Conservation (phyloP, 352 stramenopile genomes). For the Pythium insidiosum region DNA sequence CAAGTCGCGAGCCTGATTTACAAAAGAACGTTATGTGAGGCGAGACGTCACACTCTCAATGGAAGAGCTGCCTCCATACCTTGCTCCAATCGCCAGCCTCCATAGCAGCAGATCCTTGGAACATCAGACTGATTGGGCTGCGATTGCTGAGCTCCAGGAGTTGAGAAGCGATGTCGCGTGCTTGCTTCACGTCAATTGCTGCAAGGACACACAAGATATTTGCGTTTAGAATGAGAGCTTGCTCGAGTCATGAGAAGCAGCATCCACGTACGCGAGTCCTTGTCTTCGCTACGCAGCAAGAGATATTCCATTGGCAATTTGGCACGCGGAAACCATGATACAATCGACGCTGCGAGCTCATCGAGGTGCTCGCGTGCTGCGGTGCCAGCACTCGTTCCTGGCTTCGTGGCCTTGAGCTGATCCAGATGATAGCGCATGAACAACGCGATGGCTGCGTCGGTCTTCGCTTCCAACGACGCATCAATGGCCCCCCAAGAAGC, state of each 20-base stretch:
- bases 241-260: not conserved
- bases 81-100: not conserved
- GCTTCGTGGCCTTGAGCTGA: constrained; percentile 27
- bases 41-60: too few relatives aligned
- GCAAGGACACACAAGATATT: not conserved
- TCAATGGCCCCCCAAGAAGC: constrained; percentile 14
- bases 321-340: constrained; percentile 46
- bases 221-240: too few relatives aligned
- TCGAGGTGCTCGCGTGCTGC: constrained; percentile 44
- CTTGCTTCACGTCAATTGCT: constrained; percentile 6
- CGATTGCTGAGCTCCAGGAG: constrained; percentile 3
- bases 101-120: constrained; percentile 5
- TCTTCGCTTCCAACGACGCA: constrained; percentile 7
- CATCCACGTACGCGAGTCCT: constrained; percentile 49
- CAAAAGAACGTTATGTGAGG: not conserved
- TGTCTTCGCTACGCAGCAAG: constrained; percentile 65
- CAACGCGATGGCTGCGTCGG: constrained; percentile 49
- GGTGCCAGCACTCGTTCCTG: constrained; percentile 19
- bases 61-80: too few relatives aligned
- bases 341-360: constrained; percentile 27
- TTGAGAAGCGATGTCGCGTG: not conserved
- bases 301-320: constrained; percentile 62
- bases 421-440: constrained; percentile 68
- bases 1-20: constrained; percentile 26
- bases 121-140: constrained; percentile 15